These are phyloP conservation scores for Rhizopus arrhizus DNA, from an alignment of 371 early-diverging fungal genomes.

Conservation along the genomic window DNA sequence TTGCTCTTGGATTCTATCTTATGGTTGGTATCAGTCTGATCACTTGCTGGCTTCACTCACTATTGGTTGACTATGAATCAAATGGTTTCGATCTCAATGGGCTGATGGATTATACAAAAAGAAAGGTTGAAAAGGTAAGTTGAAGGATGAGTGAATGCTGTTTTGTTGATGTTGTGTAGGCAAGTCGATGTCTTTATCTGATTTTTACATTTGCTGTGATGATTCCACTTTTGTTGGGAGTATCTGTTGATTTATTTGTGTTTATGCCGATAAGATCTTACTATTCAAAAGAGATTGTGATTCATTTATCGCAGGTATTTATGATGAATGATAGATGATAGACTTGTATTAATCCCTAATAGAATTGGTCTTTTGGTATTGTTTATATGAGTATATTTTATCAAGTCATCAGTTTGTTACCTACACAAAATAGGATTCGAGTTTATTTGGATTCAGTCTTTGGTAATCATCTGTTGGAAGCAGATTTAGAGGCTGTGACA, in stretches of 20 bases:
- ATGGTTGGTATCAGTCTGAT: slow-evolving; percentile 33
- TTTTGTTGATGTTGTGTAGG: slow-evolving; percentile 10
- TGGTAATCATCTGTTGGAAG: slow-evolving; percentile 35
- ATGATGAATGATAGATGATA: neutral
- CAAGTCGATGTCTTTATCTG: slow-evolving; percentile 40
- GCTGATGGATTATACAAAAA: neutral
- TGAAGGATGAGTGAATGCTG: neutral
- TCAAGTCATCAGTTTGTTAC: slow-evolving; percentile 48
- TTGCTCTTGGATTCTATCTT: slow-evolving; percentile 46
- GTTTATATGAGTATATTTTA: slow-evolving; percentile 58
- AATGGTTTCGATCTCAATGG: neutral
- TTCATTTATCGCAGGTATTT: slow-evolving; percentile 56
- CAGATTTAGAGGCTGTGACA: slow-evolving; percentile 33
- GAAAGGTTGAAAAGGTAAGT: neutral
- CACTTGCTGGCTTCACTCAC: slow-evolving; percentile 18
- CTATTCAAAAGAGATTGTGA: slow-evolving; percentile 38
- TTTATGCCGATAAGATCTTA: slow-evolving; percentile 54
- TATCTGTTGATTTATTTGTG: slow-evolving; percentile 60
- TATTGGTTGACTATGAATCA: neutral
- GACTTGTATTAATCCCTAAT: neutral
- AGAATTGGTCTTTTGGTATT: slow-evolving; percentile 68
- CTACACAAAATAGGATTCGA: slow-evolving; percentile 43
- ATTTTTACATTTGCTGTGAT: slow-evolving; percentile 49
- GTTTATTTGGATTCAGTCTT: slow-evolving; percentile 31
- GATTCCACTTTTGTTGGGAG: slow-evolving; percentile 56